Evolutionary conservation across 768 basidiomycete genomes (phyloP), one percentile per base, ranked within the genome.

Genomic region (Naematelia aurantialba): DNA sequence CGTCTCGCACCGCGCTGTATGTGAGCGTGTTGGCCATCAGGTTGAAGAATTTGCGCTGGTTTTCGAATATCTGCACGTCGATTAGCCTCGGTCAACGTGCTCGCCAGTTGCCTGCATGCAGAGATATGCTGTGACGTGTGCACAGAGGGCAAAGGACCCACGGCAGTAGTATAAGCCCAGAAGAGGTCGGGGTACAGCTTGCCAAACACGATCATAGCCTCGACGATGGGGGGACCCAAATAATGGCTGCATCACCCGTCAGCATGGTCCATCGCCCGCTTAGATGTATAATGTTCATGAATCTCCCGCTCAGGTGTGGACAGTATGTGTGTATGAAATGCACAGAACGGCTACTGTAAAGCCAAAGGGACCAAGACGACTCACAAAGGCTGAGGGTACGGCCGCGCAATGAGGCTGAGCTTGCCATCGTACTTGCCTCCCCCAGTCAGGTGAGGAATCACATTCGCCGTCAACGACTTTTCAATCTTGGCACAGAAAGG

Each of bases 41-140:
- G 74, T 93, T 90, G 66, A 83, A 93, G 78, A 84, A 94, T n/a
- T 87, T 83, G 2, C 75, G 81, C 78, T 92, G 90, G 47, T 79
- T 75, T 55, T 87, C 83, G 77, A 90, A 89, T 19, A 93, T 80
- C 89, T 90, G 69, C 10, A n/a, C n/a, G n/a, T n/a, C n/a, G n/a
- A n/a, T n/a, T n/a, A n/a, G n/a, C n/a, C n/a, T n/a, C n/a, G n/a
- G n/a, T n/a, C n/a, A n/a, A n/a, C n/a, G n/a, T n/a, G n/a, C n/a
- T n/a, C n/a, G n/a, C n/a, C n/a, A n/a, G n/a, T n/a, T n/a, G n/a
- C n/a, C n/a, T n/a, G n/a, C n/a, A n/a, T n/a, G n/a, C n/a, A n/a
- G n/a, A n/a, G n/a, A n/a, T n/a, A n/a, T n/a, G n/a, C n/a, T n/a
- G n/a, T n/a, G n/a, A n/a, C n/a, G n/a, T n/a, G n/a, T n/a, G n/a